Conservation (phyloP, 495 filamentous ascomycete species). For the Penicillium canariense region DNA sequence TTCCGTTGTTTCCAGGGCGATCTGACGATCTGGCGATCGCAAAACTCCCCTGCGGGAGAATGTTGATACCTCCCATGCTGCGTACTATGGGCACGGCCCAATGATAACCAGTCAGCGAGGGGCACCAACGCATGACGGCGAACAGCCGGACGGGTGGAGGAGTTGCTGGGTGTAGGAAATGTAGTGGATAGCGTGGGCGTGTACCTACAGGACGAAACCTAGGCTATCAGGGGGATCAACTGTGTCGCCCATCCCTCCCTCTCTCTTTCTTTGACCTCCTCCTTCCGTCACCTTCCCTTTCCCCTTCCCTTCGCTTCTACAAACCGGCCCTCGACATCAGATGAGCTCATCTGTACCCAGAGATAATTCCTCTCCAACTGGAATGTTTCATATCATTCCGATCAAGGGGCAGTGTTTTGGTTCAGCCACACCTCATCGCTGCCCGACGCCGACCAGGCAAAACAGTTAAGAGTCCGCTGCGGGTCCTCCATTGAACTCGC, state of each 20-base stretch:
- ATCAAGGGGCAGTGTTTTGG: slow-evolving; percentile 22
- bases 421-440: slow-evolving; percentile 9
- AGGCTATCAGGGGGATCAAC: neutral
- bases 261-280: neutral
- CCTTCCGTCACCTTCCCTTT: neutral
- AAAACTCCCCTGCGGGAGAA: neutral
- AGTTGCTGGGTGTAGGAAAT: too few species aligned
- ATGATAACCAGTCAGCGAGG: neutral
- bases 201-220: neutral
- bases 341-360: slow-evolving; percentile 11
- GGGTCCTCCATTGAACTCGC: neutral
- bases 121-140: neutral
- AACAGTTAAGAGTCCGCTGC: slow-evolving; percentile 6
- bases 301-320: neutral
- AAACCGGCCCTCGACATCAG: slow-evolving; percentile 7
- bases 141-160: neutral
- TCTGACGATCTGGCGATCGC: neutral
- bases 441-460: slow-evolving; percentile 9
- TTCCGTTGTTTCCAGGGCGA: neutral
- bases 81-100: neutral
- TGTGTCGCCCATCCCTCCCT: neutral
- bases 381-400: slow-evolving; percentile 25
- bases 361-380: slow-evolving; percentile 2
- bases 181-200: too few species aligned
- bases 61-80: neutral